phyloP scores from a whole-genome alignment of 495 filamentous ascomycete species.

The Lentithecium fluviatile region DNA sequence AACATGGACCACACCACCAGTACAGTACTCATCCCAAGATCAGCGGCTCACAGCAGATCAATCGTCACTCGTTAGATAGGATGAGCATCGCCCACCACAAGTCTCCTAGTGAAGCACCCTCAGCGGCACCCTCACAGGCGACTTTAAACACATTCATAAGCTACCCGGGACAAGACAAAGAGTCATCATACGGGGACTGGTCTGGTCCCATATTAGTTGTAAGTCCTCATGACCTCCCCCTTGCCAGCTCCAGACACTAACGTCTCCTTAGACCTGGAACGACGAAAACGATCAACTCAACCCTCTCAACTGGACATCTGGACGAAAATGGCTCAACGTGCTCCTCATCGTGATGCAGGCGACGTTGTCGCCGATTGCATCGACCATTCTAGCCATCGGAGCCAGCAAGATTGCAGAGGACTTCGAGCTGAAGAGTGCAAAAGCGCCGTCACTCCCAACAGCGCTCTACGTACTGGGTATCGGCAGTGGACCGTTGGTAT shows the following conservation, averaged over 20 bases:
- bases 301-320: slow-evolving; percentile 6
- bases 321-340: slow-evolving; percentile 5
- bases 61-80: background rate
- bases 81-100: slow-evolving; percentile 1
- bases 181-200: no score
- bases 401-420: slow-evolving; percentile 11
- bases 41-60: background rate
- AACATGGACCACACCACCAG: background rate
- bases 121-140: background rate
- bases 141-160: no score
- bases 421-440: slow-evolving; percentile 3
- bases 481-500: slow-evolving; percentile 25
- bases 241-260: background rate
- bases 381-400: slow-evolving; percentile 24
- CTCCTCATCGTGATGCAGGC: slow-evolving; percentile 8
- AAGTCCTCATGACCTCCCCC: background rate
- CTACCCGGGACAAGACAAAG: no score
- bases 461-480: slow-evolving; percentile 4
- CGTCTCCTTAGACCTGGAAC: slow-evolving; percentile 1
- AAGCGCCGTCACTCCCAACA: slow-evolving; percentile 2
- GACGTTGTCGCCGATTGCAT: slow-evolving; percentile 15
- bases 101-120: background rate
- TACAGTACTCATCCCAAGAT: background rate
- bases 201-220: background rate
- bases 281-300: slow-evolving; percentile 8